Evolutionary conservation across 1,139 yeast genomes (phyloP).

Genomic region (Diutina ranongensis): DNA sequence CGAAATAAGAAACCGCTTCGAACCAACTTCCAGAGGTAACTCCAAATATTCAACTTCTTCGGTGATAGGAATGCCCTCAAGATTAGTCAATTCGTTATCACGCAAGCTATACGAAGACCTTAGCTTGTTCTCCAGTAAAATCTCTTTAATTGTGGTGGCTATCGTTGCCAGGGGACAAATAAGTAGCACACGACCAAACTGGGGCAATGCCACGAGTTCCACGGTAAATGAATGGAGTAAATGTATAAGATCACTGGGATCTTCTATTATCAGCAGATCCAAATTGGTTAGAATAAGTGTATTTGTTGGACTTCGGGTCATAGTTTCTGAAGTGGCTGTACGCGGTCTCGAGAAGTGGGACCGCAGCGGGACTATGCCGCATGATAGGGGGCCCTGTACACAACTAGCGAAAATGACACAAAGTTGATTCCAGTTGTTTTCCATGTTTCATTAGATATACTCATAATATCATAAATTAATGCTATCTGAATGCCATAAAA

Average conservation of each 20-base stretch:
- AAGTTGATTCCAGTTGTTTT: too few species aligned
- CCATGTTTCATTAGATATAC: not conserved
- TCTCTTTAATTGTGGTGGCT: constrained; percentile 11
- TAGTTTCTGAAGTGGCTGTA: not conserved
- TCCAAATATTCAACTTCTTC: constrained; percentile 22
- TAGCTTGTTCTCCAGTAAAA: constrained; percentile 6
- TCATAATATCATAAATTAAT: not conserved
- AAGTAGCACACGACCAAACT: constrained; percentile 25
- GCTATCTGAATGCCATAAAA: constrained; percentile 1
- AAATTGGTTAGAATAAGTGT: constrained; percentile 30
- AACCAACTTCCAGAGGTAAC: constrained; percentile 29
- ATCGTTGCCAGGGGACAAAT: constrained; percentile 19
- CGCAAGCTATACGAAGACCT: constrained; percentile 22
- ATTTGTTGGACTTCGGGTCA: constrained; percentile 19
- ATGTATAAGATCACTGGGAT: constrained; percentile 2
- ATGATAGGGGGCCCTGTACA: too few species aligned
- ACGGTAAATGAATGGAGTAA: constrained; percentile 18
- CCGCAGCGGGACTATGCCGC: not conserved
- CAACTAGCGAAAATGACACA: too few species aligned
- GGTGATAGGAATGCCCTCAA: constrained; percentile 7
- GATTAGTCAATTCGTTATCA: constrained; percentile 15
- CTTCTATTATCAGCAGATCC: constrained; percentile 13
- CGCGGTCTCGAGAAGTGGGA: not conserved
- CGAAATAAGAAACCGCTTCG: constrained; percentile 30
- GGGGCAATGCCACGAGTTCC: constrained; percentile 26